A percentile compares a stretch with the other conserved stretches of the same genome.
phyloP scores from a whole-genome alignment of 495 filamentous ascomycete species.

The Astrothelium subdiscretum region DNA sequence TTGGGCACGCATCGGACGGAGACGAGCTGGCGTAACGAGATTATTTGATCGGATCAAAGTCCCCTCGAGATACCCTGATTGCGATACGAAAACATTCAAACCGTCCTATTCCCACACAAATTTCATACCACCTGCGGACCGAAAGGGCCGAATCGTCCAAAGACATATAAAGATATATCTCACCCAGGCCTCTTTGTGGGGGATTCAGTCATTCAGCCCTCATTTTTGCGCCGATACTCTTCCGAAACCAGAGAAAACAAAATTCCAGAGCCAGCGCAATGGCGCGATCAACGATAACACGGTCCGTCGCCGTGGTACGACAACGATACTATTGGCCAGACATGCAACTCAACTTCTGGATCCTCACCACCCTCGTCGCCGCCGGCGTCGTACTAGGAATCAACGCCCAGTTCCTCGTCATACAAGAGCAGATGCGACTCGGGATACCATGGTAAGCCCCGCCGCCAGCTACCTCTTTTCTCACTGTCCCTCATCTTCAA shows the following conservation, averaged over 20 bases:
- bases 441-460: constrained; percentile 68
- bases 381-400: constrained; percentile 72
- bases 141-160: too few species aligned
- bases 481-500: too few species aligned
- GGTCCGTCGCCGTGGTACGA: constrained; percentile 26
- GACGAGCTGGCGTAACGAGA: background rate
- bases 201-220: too few species aligned
- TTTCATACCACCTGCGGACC: too few species aligned
- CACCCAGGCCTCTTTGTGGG: too few species aligned
- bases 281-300: background rate
- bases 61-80: background rate
- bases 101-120: too few species aligned
- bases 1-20: background rate
- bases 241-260: background rate
- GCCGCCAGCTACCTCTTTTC: background rate
- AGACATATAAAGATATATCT: too few species aligned
- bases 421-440: constrained; percentile 60
- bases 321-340: constrained; percentile 91
- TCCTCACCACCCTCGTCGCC: constrained; percentile 72
- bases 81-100: too few species aligned
- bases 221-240: too few species aligned
- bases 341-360: constrained; percentile 83
- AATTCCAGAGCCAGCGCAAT: background rate
- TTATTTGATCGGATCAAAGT: background rate
- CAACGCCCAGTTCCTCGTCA: constrained; percentile 70